Evolutionary conservation across 106 monocot species (phyloP), one percentile per base, ranked within the genome.

Genomic region (Acorus calamus): DNA sequence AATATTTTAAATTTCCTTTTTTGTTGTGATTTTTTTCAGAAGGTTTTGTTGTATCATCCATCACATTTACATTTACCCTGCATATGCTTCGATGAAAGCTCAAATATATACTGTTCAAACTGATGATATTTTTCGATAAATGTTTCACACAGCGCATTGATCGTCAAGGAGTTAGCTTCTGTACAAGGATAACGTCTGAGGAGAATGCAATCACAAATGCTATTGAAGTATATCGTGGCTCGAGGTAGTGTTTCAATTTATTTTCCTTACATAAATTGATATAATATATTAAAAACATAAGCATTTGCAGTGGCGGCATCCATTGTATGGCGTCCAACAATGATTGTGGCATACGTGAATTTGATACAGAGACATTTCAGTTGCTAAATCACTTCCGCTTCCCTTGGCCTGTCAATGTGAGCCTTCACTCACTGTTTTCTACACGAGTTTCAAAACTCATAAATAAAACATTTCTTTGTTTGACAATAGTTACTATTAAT

Each of bases 321-420:
- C 81, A 67, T 55, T 72, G 84, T 60, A 88, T 81, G 78, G 72
- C 84, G 47, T 78, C 81, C 13, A 89, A 84, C 52, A 89, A 89
- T 66, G 89, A 89, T 58, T 72, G 79, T 14, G 66, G 81, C 53
- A 51, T 84, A 9, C 69, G 81, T 1, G 84, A 84, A 44, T 84
- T 64, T 69, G 89, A 89, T 64, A 65, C 53, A 43, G 88, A 88
- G 57, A 84, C 57, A 64, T 88, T 78, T 76, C 84, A 81, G 69
- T 73, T 81, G 59, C 53, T 77, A 48, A 84, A 89, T 69, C 81
- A 89, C 61, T 84, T 84, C 60, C 81, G 50, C 28, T 89, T 81
- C 62, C 79, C 81, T n/a, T 89, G 89, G 89, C 76, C 89, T 42
- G 84, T 89, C 47, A 89, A 89, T 78, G 88, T 88, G 56, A 69